These are phyloP conservation scores for Aulographum hederae DNA, from an alignment of 2,329 filamentous ascomycete species.

Conservation along the genomic window DNA sequence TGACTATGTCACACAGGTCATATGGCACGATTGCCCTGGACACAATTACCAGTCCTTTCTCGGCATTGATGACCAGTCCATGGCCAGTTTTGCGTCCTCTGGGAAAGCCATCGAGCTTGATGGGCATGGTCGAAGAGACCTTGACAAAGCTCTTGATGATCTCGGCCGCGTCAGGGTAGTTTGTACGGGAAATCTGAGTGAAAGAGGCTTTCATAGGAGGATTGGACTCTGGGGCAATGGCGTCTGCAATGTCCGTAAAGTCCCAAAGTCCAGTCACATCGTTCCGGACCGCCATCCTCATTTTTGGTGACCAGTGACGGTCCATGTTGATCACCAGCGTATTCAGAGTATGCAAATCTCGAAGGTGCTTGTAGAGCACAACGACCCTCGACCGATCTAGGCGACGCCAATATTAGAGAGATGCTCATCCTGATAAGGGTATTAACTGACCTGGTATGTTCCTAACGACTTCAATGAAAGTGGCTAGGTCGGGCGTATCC, in stretches of 20 bases:
- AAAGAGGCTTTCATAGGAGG: constrained; percentile 70
- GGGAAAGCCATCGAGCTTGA: constrained; percentile 96
- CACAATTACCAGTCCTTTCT: constrained; percentile 85
- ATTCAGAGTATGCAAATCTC: constrained; percentile 85
- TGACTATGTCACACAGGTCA: constrained; percentile 86
- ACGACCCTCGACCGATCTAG: constrained; percentile 61
- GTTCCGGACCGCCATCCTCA: constrained; percentile 82
- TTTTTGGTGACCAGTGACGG: constrained; percentile 88
- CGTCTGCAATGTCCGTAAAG: constrained; percentile 67
- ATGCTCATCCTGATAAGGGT: background rate
- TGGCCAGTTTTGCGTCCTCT: constrained; percentile 89
- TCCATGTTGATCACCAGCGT: constrained; percentile 87
- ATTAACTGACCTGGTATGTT: constrained; percentile 49
- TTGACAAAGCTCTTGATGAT: constrained; percentile 90
- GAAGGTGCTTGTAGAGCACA: constrained; percentile 86
- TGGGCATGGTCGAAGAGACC: constrained; percentile 77
- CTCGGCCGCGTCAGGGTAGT: constrained; percentile 77
- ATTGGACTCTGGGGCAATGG: constrained; percentile 56
- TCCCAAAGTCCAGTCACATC: constrained; percentile 87
- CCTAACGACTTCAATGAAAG: constrained; percentile 84
- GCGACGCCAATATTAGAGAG: constrained; percentile 1
- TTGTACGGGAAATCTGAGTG: constrained; percentile 76
- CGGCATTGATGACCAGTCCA: constrained; percentile 91
- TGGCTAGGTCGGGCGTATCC: constrained; percentile 68
- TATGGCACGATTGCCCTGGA: constrained; percentile 90